These are phyloP conservation scores for Sphagnum contortum DNA, from an alignment of 225 moss, liverwort and hornwort species.

Conservation along the genomic window DNA sequence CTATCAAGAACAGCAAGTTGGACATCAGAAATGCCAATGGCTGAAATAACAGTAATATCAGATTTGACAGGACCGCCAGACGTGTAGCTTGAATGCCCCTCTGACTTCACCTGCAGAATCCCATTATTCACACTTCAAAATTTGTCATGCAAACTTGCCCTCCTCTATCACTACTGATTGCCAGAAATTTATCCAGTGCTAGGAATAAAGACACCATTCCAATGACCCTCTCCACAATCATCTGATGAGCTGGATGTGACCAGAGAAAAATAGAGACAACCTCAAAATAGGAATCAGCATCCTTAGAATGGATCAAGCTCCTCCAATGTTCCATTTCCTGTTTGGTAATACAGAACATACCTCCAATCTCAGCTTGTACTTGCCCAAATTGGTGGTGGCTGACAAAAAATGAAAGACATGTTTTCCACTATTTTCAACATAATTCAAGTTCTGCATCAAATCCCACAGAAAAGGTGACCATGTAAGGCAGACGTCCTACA, in stretches of 20 bases:
- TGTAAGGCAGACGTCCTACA: background rate
- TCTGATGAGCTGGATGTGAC: background rate
- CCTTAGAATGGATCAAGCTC: no score
- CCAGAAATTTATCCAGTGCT: no score
- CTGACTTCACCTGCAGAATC: slow-evolving; percentile 32
- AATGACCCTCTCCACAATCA: no score
- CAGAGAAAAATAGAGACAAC: background rate
- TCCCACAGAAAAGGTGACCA: background rate
- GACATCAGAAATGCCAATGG: slow-evolving; percentile 45
- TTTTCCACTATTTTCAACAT: slow-evolving; percentile 40
- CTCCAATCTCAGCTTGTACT: slow-evolving; percentile 57
- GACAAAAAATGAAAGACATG: slow-evolving; percentile 35
- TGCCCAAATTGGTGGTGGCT: slow-evolving; percentile 34
- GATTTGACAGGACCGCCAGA: slow-evolving; percentile 38
- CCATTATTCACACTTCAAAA: background rate
- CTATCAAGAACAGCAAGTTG: slow-evolving; percentile 53
- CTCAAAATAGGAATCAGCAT: no score
- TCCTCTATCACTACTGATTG: no score
- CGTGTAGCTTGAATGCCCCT: slow-evolving; percentile 26
- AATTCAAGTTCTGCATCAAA: slow-evolving; percentile 27
- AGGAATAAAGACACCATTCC: no score
- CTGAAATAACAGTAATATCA: slow-evolving; percentile 37
- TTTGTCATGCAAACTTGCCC: background rate
- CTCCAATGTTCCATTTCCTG: no score
- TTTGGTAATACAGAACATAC: slow-evolving; percentile 9